Evolutionary conservation across 495 filamentous ascomycete genomes (phyloP).

Genomic region (Lindgomyces ingoldianus): DNA sequence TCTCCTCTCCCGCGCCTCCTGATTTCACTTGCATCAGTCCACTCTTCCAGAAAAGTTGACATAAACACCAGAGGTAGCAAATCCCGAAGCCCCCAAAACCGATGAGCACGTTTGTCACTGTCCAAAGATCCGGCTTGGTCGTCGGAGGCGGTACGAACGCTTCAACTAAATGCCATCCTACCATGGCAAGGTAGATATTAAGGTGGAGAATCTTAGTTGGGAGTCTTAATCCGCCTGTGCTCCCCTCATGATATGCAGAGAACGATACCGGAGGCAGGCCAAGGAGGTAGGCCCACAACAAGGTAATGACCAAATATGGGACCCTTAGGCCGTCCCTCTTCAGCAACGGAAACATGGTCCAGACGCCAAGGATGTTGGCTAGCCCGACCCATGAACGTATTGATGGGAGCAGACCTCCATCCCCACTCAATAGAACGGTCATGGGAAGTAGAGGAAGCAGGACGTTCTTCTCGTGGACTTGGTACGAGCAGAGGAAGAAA

Average conservation of each 20-base stretch:
- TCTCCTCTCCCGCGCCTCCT: background rate
- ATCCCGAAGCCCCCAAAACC: constrained; percentile 82
- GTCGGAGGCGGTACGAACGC: constrained; percentile 63
- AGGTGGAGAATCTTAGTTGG: constrained; percentile 68
- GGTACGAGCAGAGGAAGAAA: constrained; percentile 95
- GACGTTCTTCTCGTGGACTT: constrained; percentile 97
- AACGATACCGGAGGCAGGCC: constrained; percentile 78
- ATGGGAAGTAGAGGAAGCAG: constrained; percentile 88
- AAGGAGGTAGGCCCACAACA: constrained; percentile 87
- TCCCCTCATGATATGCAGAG: constrained; percentile 56
- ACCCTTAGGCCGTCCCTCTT: constrained; percentile 78
- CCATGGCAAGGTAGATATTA: constrained; percentile 73
- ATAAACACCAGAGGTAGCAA: constrained; percentile 88
- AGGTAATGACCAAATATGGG: constrained; percentile 79
- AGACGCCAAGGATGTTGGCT: constrained; percentile 85
- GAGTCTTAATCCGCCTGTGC: constrained; percentile 48
- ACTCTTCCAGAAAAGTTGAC: constrained; percentile 66
- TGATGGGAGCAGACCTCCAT: constrained; percentile 71
- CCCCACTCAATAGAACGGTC: constrained; percentile 78
- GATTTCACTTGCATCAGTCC: constrained; percentile 24
- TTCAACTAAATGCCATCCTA: constrained; percentile 77
- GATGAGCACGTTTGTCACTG: constrained; percentile 82
- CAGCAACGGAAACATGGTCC: constrained; percentile 92
- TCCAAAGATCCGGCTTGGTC: constrained; percentile 88
- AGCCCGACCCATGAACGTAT: constrained; percentile 88